Base-by-base conservation (phyloP, 2,329 filamentous ascomycete genomes). In the Beauveria sp. region DNA sequence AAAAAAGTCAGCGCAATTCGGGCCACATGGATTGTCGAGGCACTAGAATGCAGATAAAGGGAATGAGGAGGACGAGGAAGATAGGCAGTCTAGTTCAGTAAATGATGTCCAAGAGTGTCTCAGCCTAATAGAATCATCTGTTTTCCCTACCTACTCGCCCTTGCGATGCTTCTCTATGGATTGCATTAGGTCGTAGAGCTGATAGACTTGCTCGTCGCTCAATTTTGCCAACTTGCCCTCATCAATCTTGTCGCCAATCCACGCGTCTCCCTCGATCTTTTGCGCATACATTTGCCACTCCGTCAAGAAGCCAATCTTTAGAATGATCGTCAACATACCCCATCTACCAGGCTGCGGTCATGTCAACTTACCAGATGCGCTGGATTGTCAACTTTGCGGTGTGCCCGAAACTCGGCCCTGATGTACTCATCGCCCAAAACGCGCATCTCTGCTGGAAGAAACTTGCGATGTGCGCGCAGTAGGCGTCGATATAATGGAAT, bases 271-370 rank as follows among this genome's bases (percentile, higher is more conserved):
- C 71, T 98, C 93, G 18, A 99, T 78, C 72, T 91, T 88, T 73
- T 99, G 93, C 2, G 92, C 93, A 71, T 98, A 99, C 58, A 91
- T 78, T 74, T 99, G 95, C 93, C 93, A 99, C 74, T 98, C 93
- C 0, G 90, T 93, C 67, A 99, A 80, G 74, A 99, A 99, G 1
- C 93, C 95, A 69, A 98, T 91, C 91, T 96, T 66, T 3, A 53
- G 43, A 40, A 14, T 1, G 40, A 45, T 12, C 40, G 51, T 65
- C 28, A 63, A 46, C 42, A 34, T 34, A 46, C 4, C 1, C 14
- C 5, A 31, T n/a, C 9, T 16, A 24, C 10, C 22, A 45, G 49
- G 52, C 22, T 3, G 40, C 16, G 31, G 16, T 20, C 5, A 14
- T 31, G 31, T 46, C 34, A 40, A 73, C 85, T 65, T 80, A 96